phyloP scores from a whole-genome alignment of 768 basidiomycete species.

The Psilocybe cyanescens region DNA sequence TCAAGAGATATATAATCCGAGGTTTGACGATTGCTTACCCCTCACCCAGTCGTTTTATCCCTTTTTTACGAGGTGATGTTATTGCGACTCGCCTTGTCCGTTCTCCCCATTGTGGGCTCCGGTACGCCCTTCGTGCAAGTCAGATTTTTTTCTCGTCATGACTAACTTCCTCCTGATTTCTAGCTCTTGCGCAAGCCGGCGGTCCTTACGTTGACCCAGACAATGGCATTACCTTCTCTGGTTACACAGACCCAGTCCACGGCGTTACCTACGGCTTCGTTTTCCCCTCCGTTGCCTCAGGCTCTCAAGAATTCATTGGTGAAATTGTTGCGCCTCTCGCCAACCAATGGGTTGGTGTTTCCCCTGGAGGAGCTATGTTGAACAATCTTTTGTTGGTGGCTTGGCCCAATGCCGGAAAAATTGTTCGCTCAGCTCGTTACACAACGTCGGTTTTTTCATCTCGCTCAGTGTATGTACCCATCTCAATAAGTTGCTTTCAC shows the following conservation, averaged over 20 bases:
- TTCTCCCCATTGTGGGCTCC: slow-evolving; percentile 43
- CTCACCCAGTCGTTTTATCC: slow-evolving; percentile 7
- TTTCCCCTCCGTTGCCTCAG: slow-evolving; percentile 50
- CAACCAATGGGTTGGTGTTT: slow-evolving; percentile 58
- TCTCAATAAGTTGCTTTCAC: neutral
- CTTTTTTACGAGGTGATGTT: slow-evolving; percentile 32
- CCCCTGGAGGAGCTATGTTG: slow-evolving; percentile 59
- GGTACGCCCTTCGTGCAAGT: slow-evolving; percentile 30
- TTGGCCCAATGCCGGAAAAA: slow-evolving; percentile 58
- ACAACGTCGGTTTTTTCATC: slow-evolving; percentile 47
- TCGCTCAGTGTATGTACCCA: neutral
- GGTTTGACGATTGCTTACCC: slow-evolving; percentile 17
- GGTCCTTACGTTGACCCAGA: slow-evolving; percentile 51
- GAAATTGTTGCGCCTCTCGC: slow-evolving; percentile 61
- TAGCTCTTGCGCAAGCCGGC: slow-evolving; percentile 48
- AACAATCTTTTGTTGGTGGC: slow-evolving; percentile 60
- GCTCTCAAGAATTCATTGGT: slow-evolving; percentile 61
- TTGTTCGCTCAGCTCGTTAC: slow-evolving; percentile 56
- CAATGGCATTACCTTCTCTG: slow-evolving; percentile 59
- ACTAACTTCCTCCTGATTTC: neutral
- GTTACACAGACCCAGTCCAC: slow-evolving; percentile 45
- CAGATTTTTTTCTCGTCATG: neutral
- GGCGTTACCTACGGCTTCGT: slow-evolving; percentile 50
- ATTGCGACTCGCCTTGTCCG: slow-evolving; percentile 32
- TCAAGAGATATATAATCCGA: slow-evolving; percentile 19